Evolutionary conservation across 257 asterid species (phyloP), one percentile per base, ranked within the genome.

Genomic region (Eustoma russellianum): DNA sequence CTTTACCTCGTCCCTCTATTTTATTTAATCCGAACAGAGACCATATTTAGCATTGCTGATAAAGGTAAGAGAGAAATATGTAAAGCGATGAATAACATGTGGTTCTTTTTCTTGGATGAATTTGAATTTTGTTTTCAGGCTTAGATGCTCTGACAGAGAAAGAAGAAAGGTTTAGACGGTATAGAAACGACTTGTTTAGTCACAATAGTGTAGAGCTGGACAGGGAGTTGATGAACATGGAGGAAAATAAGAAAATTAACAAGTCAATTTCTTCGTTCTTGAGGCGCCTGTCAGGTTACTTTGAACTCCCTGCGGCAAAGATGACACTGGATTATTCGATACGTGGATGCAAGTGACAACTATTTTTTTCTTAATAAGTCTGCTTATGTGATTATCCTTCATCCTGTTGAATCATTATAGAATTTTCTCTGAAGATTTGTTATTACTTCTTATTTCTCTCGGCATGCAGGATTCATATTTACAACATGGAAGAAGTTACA

Each of bases 251-350:
- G 16, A 68, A 72, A 63, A 82, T 91, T 55, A 67, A 75, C 72
- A 70, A 67, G 17, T 68, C 89, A 0, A 65, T 91, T 61, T 34
- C 60, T 68, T 82, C 90, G 46, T 91, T 74, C 69, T 71, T 91
- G 58, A 77, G 78, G 68, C 66, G 84, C n/a, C 50, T 87, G 43
- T 77, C 95, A 0, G 98, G 93, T 13, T 70, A 74, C 69, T 75
- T 91, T 1, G 80, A 77, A 64, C 66, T 66, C n/a, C 59, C 66
- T 56, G 74, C 95, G 1, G 88, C 95, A 13, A 48, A 68, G 66
- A 82, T 72, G 76, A 80, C 98, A 5, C 61, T 91, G 46, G 98
- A 91, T 79, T 91, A 77, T 70, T 74, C 87, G 58, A 75, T 91
- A 56, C 97, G 98, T 8, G 69, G 93, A 82, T 91, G 79, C 84